A percentile compares a stretch with the other conserved stretches of the same genome.
These are phyloP conservation scores for Clonostachys chloroleuca DNA, from an alignment of 2,329 filamentous ascomycete species.

Conservation along the genomic window DNA sequence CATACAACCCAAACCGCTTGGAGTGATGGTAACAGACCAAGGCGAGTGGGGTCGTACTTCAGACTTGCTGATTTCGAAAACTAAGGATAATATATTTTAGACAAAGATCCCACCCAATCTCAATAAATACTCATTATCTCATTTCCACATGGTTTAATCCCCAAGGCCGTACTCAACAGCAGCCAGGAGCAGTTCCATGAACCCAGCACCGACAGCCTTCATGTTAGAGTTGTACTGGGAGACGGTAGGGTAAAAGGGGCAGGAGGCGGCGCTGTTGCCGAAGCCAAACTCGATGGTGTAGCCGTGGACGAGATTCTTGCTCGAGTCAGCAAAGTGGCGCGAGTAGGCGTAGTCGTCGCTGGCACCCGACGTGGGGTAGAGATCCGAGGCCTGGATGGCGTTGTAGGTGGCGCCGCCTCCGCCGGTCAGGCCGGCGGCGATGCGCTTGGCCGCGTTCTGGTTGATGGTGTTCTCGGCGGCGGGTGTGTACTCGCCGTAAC, in stretches of 20 bases:
- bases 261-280: background rate
- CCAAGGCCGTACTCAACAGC: background rate
- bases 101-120: no score
- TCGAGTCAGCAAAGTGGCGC: background rate
- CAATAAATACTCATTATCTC: no score
- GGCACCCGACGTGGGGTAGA: constrained; percentile 41
- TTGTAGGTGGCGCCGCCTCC: constrained; percentile 28
- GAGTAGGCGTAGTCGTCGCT: constrained; percentile 36
- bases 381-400: constrained; percentile 28
- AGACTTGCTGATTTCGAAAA: no score
- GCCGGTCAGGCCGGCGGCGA: constrained; percentile 30
- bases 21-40: no score
- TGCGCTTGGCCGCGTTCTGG: constrained; percentile 16
- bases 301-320: background rate
- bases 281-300: background rate
- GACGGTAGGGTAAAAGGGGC: background rate
- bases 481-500: constrained; percentile 40
- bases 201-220: background rate
- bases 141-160: no score
- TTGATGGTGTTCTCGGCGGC: constrained; percentile 24
- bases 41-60: no score
- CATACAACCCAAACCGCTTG: no score
- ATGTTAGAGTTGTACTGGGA: background rate
- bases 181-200: background rate
- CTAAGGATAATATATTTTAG: no score